phyloP scores from a whole-genome alignment of 2,329 filamentous ascomycete species.

The Monilinia fructicola region DNA sequence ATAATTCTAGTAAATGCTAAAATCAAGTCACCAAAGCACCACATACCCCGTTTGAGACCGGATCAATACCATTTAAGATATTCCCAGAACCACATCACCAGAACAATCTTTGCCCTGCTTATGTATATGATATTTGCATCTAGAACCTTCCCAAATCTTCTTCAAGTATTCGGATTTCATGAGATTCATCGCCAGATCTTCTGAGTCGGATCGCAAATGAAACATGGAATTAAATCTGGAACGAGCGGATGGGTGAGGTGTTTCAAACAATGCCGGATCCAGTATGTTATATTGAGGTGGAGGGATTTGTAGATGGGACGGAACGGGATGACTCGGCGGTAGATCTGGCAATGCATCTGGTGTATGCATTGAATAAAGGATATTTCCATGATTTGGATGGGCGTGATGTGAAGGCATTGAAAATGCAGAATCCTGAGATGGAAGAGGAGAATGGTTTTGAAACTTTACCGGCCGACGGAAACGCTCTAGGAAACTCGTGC shows the following conservation, averaged over 20 bases:
- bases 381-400: no score
- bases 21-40: neutral
- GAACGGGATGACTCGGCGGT: neutral
- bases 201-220: accelerated
- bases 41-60: neutral
- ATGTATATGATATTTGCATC: slow-evolving; percentile 1
- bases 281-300: neutral
- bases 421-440: no score
- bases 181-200: neutral
- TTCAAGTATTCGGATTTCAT: neutral
- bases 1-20: no score
- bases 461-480: neutral
- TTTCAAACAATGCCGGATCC: no score
- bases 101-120: neutral
- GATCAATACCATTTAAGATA: neutral
- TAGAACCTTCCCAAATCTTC: neutral
- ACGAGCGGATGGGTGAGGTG: neutral
- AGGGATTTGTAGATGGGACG: neutral
- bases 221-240: neutral
- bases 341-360: neutral
- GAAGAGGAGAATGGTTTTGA: no score
- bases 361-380: neutral
- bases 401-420: neutral
- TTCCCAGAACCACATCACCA: neutral
- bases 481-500: neutral